A percentile compares a stretch with the other conserved stretches of the same genome.
Conservation (phyloP, 805 yeast genomes). For the Starmerella geochares region DNA sequence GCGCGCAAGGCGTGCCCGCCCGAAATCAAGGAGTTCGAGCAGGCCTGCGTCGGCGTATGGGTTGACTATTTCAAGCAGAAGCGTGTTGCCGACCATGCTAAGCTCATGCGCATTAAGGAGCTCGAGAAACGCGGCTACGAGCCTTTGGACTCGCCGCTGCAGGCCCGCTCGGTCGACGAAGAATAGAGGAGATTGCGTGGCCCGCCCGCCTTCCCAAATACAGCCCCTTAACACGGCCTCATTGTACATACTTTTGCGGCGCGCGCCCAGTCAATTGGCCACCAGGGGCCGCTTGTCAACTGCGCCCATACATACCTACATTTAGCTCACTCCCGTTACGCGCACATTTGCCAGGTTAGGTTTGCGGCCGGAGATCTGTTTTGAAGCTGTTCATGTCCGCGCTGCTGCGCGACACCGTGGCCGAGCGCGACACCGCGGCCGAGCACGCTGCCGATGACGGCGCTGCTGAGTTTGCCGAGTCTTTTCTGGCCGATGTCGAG, state of each 20-base stretch:
- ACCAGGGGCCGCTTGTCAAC: too few species aligned
- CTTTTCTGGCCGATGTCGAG: constrained; percentile 2
- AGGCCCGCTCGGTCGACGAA: constrained; percentile 16
- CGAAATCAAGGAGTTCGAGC: constrained; percentile 50
- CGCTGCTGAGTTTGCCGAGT: neutral
- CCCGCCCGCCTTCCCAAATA: too few species aligned
- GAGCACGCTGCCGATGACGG: neutral
- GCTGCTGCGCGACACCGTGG: neutral
- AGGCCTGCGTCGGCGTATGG: constrained; percentile 82
- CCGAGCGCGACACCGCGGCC: neutral
- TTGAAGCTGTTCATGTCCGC: neutral
- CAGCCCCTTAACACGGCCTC: too few species aligned
- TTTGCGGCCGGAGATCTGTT: neutral
- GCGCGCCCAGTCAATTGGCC: neutral
- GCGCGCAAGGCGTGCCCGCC: constrained; percentile 49
- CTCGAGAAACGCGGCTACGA: constrained; percentile 54
- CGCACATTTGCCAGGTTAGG: constrained; percentile 1
- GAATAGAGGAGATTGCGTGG: too few species aligned
- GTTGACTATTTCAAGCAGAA: constrained; percentile 83
- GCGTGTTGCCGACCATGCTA: constrained; percentile 63
- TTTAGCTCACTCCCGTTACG: neutral
- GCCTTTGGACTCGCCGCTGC: constrained; percentile 23
- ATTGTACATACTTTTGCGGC: too few species aligned
- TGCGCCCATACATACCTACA: neutral
- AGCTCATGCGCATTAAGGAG: constrained; percentile 56